A percentile compares a stretch with the other conserved stretches of the same genome.
Conservation (phyloP, 2,329 filamentous ascomycete species). For the Aspergillus aculeatinus region DNA sequence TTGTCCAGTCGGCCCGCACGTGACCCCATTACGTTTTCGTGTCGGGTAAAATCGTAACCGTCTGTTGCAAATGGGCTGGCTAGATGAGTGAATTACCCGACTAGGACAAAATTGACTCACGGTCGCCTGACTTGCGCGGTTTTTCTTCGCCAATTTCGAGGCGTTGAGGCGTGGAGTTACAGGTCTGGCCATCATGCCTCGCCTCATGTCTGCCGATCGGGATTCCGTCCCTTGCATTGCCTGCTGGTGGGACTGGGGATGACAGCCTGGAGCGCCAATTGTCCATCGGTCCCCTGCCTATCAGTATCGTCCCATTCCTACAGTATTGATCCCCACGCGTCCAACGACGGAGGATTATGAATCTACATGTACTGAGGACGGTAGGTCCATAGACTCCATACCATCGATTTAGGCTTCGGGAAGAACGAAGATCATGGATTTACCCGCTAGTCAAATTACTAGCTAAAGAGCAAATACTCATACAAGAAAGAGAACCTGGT, state of each 20-base stretch:
- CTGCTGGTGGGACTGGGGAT: slow-evolving; percentile 3
- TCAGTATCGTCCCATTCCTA: not conserved
- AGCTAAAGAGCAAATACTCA: not conserved
- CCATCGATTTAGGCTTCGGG: not conserved
- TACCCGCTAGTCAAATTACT: not conserved
- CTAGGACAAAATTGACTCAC: not conserved
- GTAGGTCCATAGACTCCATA: too few relatives aligned
- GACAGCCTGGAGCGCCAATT: not conserved
- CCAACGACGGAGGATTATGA: not conserved
- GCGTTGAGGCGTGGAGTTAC: not conserved
- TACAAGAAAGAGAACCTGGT: not conserved
- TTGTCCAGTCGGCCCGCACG: slow-evolving; percentile 10
- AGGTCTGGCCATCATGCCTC: too few relatives aligned
- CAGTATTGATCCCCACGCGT: not conserved
- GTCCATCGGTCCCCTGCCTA: not conserved
- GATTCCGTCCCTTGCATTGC: slow-evolving; percentile 5
- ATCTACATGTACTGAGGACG: too few relatives aligned
- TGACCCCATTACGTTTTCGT: slow-evolving; percentile 22
- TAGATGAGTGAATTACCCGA: not conserved
- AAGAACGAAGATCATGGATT: not conserved
- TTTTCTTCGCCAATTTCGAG: slow-evolving; percentile 19
- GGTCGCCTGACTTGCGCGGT: not conserved
- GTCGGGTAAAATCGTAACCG: slow-evolving; percentile 23
- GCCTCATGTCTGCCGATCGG: not conserved
- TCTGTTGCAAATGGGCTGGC: not conserved